Base-by-base conservation (phyloP, 352 stramenopile species). In the Phytophthora palmivora region DNA sequence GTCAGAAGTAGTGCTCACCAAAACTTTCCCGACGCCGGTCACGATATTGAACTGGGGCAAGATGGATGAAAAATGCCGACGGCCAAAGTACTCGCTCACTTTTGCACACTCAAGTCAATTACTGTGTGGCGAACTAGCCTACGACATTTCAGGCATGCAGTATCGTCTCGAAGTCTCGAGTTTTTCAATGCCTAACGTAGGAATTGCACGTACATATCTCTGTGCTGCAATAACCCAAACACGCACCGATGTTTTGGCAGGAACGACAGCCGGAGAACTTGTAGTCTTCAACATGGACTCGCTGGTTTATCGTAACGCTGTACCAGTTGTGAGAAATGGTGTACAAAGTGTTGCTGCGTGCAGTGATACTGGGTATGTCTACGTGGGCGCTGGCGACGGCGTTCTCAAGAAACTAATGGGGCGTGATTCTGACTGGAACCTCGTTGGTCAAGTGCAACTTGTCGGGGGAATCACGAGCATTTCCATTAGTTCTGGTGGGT, bases 341-440 rank as follows among this genome's bases (percentile, higher is more conserved):
- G 84, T 96, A 14, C 94, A 95, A 56, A 91, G 84, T 33, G 61
- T 95, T 28, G 79, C 70, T 16, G 74, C 87, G 4, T 94, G 84
- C 36, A 71, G 73, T 44, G 72, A 74, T 9, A 87, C 79, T 0
- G 76, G 77, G 1, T 84, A 77, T 30, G 66, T 97, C 28, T 97
- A 92, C 57, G 84, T 94, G 9, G 89, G 90, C 10, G 88, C 86
- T 28, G 89, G 89, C 1, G 88, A 97, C 52, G 90, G 90, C 36
- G 78, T 93, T 33, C 63, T 97, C 26, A 94, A 94, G 70, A 94
- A 94, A 41, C 72, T 97, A 0, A 65, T 88, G 3, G 90, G 88
- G 0, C 72, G 78, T 6, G 80, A 93, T 41, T 78, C 82, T 2
- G 86, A 94, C 36, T 97, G 88, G 88, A 92, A 86, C 34, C 63